A percentile compares a stretch with the other conserved stretches of the same genome.
These are phyloP conservation scores for Luffa acutangula DNA, from an alignment of 306 rosid species.

Conservation along the genomic window DNA sequence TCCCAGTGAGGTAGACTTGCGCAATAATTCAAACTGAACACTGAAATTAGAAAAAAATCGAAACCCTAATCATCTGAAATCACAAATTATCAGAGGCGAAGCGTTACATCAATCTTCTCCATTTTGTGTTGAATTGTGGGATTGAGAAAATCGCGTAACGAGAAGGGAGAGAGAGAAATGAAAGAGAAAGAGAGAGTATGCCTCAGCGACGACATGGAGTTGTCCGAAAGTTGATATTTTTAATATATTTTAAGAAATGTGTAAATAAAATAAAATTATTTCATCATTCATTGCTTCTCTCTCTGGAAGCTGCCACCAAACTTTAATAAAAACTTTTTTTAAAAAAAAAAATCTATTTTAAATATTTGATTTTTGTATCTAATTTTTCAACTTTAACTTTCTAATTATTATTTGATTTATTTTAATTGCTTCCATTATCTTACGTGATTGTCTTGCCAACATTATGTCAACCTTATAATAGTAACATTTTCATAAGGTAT, in stretches of 20 bases:
- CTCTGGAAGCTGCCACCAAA: neutral
- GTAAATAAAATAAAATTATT: constrained; percentile 9
- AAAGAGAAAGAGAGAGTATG: constrained; percentile 20
- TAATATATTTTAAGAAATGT: constrained; percentile 7
- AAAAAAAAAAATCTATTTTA: neutral
- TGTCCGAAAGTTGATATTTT: constrained; percentile 28
- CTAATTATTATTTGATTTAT: neutral
- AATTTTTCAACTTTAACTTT: neutral
- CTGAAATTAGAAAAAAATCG: constrained; percentile 1
- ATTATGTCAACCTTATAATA: neutral
- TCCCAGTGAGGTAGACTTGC: constrained; percentile 32
- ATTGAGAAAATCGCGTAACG: constrained; percentile 53
- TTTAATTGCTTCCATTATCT: neutral
- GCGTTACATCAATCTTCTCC: constrained; percentile 33
- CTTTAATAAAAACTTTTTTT: neutral
- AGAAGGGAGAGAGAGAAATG: constrained; percentile 17
- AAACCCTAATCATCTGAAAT: constrained; percentile 31
- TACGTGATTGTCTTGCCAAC: neutral
- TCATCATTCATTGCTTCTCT: neutral
- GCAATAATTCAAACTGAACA: constrained; percentile 15
- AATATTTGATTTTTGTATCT: neutral
- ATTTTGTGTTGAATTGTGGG: constrained; percentile 33
- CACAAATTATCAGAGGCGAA: constrained; percentile 20
- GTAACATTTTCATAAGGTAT: neutral
- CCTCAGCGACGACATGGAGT: constrained; percentile 27